Evolutionary conservation across 2,329 filamentous ascomycete genomes (phyloP).

Genomic region (Aspergillus sp.): DNA sequence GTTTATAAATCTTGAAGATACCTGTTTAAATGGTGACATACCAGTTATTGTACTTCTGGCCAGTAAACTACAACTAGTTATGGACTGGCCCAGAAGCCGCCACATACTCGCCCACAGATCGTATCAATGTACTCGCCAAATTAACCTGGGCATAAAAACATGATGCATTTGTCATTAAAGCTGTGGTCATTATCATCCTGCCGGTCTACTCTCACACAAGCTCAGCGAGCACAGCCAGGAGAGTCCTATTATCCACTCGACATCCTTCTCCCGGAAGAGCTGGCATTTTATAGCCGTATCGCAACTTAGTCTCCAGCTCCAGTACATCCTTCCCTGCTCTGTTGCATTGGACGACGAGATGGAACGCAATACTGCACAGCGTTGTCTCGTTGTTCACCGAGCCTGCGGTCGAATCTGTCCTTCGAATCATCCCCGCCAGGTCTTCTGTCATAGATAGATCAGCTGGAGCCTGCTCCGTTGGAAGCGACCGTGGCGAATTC

Average conservation of each 20-base stretch:
- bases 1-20: too few relatives aligned
- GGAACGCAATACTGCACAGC: slow-evolving; percentile 4
- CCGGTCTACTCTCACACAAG: background rate
- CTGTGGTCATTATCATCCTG: too few relatives aligned
- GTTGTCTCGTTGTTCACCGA: slow-evolving; percentile 1
- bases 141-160: too few relatives aligned
- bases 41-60: too few relatives aligned
- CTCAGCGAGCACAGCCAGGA: slow-evolving; percentile 1
- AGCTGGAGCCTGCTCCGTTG: too few relatives aligned
- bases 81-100: too few relatives aligned
- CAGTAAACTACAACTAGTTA: too few relatives aligned
- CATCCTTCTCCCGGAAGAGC: background rate
- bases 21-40: background rate
- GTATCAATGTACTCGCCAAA: too few relatives aligned
- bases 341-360: slow-evolving; percentile 4
- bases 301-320: slow-evolving; percentile 2
- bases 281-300: slow-evolving; percentile 1
- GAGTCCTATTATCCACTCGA: background rate
- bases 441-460: background rate
- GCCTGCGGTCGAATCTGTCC: background rate
- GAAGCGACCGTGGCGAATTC: too few relatives aligned
- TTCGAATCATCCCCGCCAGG: background rate
- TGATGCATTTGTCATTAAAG: too few relatives aligned
- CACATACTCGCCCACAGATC: too few relatives aligned
- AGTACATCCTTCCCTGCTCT: background rate